Conservation (phyloP, 495 filamentous ascomycete species). For the Aspergillus hancockii region DNA sequence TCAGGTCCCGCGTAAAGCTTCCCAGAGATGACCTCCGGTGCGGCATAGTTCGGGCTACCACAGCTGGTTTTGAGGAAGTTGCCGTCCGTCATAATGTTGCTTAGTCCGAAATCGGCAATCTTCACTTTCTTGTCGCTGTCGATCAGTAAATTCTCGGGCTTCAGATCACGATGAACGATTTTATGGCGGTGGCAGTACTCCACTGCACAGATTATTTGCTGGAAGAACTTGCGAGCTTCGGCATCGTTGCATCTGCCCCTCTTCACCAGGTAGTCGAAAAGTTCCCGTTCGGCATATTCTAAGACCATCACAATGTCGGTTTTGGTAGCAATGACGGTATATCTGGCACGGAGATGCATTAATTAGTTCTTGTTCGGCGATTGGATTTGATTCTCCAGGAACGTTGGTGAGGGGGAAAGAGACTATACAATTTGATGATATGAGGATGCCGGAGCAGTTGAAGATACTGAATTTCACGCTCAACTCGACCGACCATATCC, state of each 20-base stretch:
- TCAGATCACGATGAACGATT: constrained; percentile 96
- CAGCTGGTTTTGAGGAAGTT: constrained; percentile 99
- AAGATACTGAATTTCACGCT: constrained; percentile 96
- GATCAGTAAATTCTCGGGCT: constrained; percentile 94
- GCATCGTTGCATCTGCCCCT: constrained; percentile 87
- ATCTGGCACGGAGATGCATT: constrained; percentile 51
- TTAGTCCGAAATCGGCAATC: constrained; percentile 97
- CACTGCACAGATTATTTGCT: constrained; percentile 98
- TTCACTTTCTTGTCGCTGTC: constrained; percentile 96
- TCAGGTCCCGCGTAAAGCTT: constrained; percentile 98
- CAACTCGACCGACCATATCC: constrained; percentile 96
- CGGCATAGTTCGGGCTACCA: constrained; percentile 96
- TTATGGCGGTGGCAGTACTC: constrained; percentile 99
- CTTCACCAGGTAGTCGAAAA: constrained; percentile 96
- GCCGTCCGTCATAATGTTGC: constrained; percentile 99
- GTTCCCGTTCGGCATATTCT: constrained; percentile 92
- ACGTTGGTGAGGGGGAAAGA: neutral
- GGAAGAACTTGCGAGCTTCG: constrained; percentile 93
- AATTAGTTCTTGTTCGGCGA: constrained; percentile 17
- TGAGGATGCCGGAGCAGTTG: constrained; percentile 94
- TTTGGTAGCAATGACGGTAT: constrained; percentile 92
- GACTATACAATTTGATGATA: constrained; percentile 92
- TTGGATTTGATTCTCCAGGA: neutral
- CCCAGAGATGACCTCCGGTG: constrained; percentile 95
- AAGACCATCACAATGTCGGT: constrained; percentile 98